These are phyloP conservation scores for Barnettozyma pratensis DNA, from an alignment of 805 yeast genomes.

Conservation along the genomic window DNA sequence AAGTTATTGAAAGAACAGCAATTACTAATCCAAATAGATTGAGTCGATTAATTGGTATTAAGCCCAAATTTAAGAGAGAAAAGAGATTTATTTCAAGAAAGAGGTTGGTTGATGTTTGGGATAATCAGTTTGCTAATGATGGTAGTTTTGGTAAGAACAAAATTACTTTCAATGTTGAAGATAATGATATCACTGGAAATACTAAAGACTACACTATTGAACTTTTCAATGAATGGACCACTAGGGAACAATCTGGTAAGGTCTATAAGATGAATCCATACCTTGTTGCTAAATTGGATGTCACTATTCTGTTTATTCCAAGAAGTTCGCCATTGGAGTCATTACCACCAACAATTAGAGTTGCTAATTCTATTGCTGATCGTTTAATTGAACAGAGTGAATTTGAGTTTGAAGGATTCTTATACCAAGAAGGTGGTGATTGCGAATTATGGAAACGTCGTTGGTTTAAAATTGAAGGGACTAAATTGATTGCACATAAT, in stretches of 20 bases:
- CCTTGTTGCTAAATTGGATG: conserved; percentile 59
- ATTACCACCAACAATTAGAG: conserved; percentile 64
- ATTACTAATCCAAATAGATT: conserved; percentile 37
- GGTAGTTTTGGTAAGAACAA: conserved; percentile 87
- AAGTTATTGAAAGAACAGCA: conserved; percentile 54
- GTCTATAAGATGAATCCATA: conserved; percentile 42
- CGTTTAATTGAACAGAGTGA: conserved; percentile 32
- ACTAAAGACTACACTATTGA: conserved; percentile 49
- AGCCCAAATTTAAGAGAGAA: conserved; percentile 31
- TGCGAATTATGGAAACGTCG: conserved; percentile 66
- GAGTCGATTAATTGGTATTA: conserved; percentile 40
- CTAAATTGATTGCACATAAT: conserved; percentile 69
- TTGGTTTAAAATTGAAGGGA: conserved; percentile 67
- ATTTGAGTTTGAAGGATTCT: conserved; percentile 53
- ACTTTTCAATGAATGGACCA: conserved; percentile 81
- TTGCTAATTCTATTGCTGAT: conserved; percentile 40
- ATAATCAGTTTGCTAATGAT: conserved; percentile 63
- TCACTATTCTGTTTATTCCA: conserved; percentile 66
- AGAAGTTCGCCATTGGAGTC: conserved; percentile 54
- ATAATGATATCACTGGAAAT: conserved; percentile 48
- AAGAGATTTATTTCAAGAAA: conserved; percentile 46
- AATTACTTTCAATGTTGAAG: conserved; percentile 55
- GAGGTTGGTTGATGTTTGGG: conserved; percentile 52
- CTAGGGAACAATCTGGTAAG: conserved; percentile 25
- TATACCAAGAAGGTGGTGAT: conserved; percentile 93